These are phyloP conservation scores for Xanthoparmelia taractica DNA, from an alignment of 495 filamentous ascomycete genomes.

Conservation along the genomic window DNA sequence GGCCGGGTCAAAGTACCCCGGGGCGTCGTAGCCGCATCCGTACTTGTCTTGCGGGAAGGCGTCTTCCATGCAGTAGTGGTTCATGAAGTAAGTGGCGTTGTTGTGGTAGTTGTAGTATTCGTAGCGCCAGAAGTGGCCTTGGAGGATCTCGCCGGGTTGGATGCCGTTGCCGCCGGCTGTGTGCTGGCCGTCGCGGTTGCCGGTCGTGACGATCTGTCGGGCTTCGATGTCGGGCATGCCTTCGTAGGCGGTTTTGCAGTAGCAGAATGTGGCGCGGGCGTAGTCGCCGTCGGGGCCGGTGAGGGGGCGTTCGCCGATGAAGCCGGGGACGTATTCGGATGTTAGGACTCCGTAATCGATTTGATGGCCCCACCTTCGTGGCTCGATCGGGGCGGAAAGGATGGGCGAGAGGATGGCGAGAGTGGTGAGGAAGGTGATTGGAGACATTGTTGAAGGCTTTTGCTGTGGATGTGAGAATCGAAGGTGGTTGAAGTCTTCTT, in stretches of 20 bases:
- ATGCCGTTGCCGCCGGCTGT: neutral
- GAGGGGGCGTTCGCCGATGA: neutral
- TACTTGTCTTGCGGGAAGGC: neutral
- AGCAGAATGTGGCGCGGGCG: neutral
- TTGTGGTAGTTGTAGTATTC: slow-evolving; percentile 1
- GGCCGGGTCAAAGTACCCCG: neutral
- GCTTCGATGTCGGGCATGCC: neutral
- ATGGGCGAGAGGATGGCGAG: neutral
- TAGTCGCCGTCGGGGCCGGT: slow-evolving; percentile 1
- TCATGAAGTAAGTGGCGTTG: neutral
- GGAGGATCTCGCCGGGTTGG: neutral
- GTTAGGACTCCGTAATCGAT: neutral
- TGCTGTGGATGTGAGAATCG: neutral
- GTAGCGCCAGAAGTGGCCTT: neutral
- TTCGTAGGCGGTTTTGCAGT: neutral
- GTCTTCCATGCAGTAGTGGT: slow-evolving; percentile 6
- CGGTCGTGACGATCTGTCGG: neutral
- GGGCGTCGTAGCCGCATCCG: neutral
- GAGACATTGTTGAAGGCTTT: neutral
- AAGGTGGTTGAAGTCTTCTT: neutral
- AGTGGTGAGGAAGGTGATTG: neutral
- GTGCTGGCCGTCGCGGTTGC: neutral
- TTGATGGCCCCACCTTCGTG: neutral
- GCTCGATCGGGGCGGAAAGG: neutral
- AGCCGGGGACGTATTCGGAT: neutral